A percentile compares a stretch with the other conserved stretches of the same genome.
Conservation (phyloP, 257 asterid species). For the Thymus quinquecostatus region DNA sequence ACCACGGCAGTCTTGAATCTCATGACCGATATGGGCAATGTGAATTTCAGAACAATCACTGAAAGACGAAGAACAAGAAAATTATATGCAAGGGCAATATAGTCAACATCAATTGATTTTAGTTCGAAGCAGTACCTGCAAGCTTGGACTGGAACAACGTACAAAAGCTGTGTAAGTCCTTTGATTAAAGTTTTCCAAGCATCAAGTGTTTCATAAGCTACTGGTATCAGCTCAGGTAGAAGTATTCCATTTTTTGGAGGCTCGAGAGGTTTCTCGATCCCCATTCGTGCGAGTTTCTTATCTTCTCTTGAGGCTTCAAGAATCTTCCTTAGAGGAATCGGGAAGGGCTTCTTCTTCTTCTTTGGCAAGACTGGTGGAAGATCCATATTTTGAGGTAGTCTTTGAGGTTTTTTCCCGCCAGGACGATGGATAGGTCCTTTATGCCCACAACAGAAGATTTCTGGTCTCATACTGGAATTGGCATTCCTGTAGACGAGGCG, state of each 20-base stretch:
- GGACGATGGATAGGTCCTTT: conserved; percentile 41
- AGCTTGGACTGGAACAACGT: conserved; percentile 76
- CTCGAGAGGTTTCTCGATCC: conserved; percentile 87
- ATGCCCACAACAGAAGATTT: conserved; percentile 41
- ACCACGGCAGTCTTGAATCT: conserved; percentile 78
- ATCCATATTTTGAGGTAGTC: conserved; percentile 68
- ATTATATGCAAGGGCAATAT: conserved; percentile 13
- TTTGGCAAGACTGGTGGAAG: conserved; percentile 73
- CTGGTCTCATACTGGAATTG: conserved; percentile 40
- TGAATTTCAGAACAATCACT: conserved; percentile 92
- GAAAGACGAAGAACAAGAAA: conserved; percentile 35
- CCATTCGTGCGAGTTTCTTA: conserved; percentile 82
- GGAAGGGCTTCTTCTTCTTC: conserved; percentile 90
- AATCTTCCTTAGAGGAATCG: conserved; percentile 78
- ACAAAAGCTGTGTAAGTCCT: conserved; percentile 79
- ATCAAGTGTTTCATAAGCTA: conserved; percentile 72
- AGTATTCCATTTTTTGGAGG: conserved; percentile 86
- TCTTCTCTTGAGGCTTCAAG: conserved; percentile 74
- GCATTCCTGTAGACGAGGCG: conserved; percentile 31
- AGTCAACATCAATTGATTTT: conserved; percentile 11
- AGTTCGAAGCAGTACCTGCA: conserved; percentile 66
- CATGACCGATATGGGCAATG: conserved; percentile 66
- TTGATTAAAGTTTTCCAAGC: conserved; percentile 81
- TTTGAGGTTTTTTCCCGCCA: conserved; percentile 47
- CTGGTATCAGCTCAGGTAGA: conserved; percentile 64